These are phyloP conservation scores for Arabidopsis suecica DNA, from an alignment of 345 rosid species.

Conservation along the genomic window DNA sequence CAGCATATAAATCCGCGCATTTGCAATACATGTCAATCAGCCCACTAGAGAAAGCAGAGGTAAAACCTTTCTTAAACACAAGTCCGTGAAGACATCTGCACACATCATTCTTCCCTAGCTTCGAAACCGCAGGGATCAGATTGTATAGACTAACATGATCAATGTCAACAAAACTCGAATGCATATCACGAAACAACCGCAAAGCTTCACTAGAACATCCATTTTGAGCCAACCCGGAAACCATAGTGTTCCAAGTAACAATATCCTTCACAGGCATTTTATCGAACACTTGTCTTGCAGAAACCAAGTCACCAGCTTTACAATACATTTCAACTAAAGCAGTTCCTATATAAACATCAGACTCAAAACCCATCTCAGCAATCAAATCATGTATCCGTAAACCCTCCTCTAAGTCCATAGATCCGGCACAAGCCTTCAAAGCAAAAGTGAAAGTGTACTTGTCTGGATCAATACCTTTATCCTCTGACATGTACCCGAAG, in stretches of 20 bases:
- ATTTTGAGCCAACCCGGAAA: conserved; percentile 53
- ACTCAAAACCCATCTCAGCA: conserved; percentile 50
- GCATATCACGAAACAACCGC: conserved; percentile 52
- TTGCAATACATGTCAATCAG: conserved; percentile 65
- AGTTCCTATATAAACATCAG: conserved; percentile 61
- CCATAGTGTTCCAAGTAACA: conserved; percentile 59
- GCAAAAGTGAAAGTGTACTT: conserved; percentile 65
- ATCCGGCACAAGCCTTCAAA: conserved; percentile 64
- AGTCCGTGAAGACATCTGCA: conserved; percentile 62
- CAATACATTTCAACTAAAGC: conserved; percentile 60
- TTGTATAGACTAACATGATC: conserved; percentile 58
- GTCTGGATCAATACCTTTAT: conserved; percentile 54
- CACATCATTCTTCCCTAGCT: conserved; percentile 46
- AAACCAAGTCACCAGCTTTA: conserved; percentile 51
- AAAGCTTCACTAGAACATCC: conserved; percentile 47
- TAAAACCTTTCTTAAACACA: conserved; percentile 53
- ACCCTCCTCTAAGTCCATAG: conserved; percentile 54
- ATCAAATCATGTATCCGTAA: conserved; percentile 52
- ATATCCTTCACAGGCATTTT: conserved; percentile 57
- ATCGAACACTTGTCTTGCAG: conserved; percentile 59
- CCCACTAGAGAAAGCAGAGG: conserved; percentile 50
- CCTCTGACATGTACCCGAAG: conserved; percentile 49
- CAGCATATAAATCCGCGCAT: conserved; percentile 48
- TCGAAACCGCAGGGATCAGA: conserved; percentile 67
- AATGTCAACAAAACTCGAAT: conserved; percentile 38